Percentiles rank a stretch among this genome's conserved stretches.
Evolutionary conservation across 306 rosid species (phyloP).

Genomic region (Acmispon strigosus): DNA sequence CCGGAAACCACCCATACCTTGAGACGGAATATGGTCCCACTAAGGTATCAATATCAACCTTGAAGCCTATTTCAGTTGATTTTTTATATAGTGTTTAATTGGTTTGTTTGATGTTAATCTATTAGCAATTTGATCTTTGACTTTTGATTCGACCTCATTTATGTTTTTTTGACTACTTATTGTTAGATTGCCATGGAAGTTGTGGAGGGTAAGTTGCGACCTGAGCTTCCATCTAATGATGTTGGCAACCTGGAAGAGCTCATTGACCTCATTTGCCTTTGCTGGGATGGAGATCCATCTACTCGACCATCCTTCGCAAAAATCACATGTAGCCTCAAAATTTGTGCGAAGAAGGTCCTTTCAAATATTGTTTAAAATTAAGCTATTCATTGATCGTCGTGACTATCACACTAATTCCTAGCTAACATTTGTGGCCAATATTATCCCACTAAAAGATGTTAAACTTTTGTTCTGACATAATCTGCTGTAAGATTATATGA

Average conservation of each 20-base stretch:
- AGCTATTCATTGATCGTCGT: no score
- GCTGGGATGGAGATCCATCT: constrained; percentile 52
- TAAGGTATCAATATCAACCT: constrained; percentile 35
- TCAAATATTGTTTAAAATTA: not conserved
- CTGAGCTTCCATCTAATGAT: constrained; percentile 39
- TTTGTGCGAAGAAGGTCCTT: constrained; percentile 12
- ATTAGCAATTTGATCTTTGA: not conserved
- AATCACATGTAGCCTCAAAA: constrained; percentile 31
- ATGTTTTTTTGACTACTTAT: not conserved
- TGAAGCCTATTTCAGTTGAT: not conserved
- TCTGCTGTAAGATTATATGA: not conserved
- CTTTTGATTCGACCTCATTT: not conserved
- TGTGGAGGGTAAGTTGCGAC: constrained; percentile 57
- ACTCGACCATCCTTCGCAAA: constrained; percentile 53
- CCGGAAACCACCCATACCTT: constrained; percentile 56
- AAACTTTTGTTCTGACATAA: no score
- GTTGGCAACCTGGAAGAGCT: constrained; percentile 39
- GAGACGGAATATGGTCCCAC: constrained; percentile 54
- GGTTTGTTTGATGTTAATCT: not conserved
- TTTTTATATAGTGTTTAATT: not conserved
- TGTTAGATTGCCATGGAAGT: constrained; percentile 76
- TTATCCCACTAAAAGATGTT: no score
- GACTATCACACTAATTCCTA: no score
- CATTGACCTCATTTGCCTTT: constrained; percentile 32
- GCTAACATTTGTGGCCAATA: no score